Evolutionary conservation across 2,329 filamentous ascomycete species (phyloP).

Genomic region (Cyanodermella asteris): DNA sequence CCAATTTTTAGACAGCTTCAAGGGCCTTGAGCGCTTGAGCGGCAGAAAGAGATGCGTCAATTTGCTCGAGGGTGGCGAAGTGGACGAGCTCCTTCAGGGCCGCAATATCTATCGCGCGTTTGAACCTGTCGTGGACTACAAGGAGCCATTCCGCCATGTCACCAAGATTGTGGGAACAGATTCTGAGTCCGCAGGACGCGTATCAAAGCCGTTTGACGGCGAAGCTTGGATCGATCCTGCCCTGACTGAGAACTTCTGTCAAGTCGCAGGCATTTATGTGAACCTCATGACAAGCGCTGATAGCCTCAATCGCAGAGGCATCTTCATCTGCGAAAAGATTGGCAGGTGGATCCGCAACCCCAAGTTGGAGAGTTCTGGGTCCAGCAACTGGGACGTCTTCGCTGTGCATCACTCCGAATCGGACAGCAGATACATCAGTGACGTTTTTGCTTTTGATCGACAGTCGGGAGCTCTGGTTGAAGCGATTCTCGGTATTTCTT

Average conservation of each 20-base stretch:
- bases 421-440: constrained; percentile 11
- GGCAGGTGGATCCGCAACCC: constrained; percentile 16
- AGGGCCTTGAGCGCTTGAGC: constrained; percentile 15
- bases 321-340: constrained; percentile 15
- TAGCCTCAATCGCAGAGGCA: constrained; percentile 10
- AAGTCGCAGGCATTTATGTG: constrained; percentile 6
- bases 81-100: constrained; percentile 15
- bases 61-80: constrained; percentile 11
- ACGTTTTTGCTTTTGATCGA: constrained; percentile 6
- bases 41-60: constrained; percentile 12
- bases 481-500: constrained; percentile 12
- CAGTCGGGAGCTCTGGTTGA: constrained; percentile 4
- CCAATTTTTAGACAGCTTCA: constrained; percentile 10
- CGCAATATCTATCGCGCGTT: constrained; percentile 20
- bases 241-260: constrained; percentile 13
- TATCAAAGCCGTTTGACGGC: constrained; percentile 3
- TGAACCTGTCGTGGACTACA: constrained; percentile 14
- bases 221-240: constrained; percentile 6
- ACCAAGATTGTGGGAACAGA: constrained; percentile 12
- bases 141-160: constrained; percentile 6
- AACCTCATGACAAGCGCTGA: constrained; percentile 16
- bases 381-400: constrained; percentile 12
- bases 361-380: constrained; percentile 4
- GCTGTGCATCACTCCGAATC: constrained; percentile 10
- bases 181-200: constrained; percentile 13